phyloP scores from a whole-genome alignment of 805 yeast genomes.

The Alloascoidea hylecoeti region DNA sequence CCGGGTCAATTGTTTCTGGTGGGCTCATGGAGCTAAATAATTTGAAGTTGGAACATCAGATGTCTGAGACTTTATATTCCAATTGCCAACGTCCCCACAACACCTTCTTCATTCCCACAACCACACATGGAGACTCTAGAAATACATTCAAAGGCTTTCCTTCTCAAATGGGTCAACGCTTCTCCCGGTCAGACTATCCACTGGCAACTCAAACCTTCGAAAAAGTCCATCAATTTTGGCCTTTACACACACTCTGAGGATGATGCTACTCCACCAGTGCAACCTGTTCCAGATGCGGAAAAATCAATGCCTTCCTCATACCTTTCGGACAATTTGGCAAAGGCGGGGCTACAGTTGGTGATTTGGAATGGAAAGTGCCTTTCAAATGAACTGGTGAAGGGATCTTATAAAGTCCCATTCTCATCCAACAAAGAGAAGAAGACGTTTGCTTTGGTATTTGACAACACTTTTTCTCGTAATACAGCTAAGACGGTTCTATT shows the following conservation, averaged over 20 bases:
- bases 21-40: neutral
- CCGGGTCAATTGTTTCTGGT: neutral
- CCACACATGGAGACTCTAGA: slow-evolving; percentile 76
- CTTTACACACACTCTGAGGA: slow-evolving; percentile 10
- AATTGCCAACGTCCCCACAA: neutral
- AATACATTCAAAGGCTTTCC: slow-evolving; percentile 76
- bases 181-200: slow-evolving; percentile 50
- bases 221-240: slow-evolving; percentile 35
- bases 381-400: slow-evolving; percentile 50
- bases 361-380: slow-evolving; percentile 40
- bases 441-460: slow-evolving; percentile 78
- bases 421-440: slow-evolving; percentile 36
- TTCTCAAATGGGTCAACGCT: slow-evolving; percentile 83
- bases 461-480: slow-evolving; percentile 80
- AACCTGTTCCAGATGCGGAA: neutral
- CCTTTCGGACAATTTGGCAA: slow-evolving; percentile 34
- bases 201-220: slow-evolving; percentile 76
- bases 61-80: neutral
- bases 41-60: neutral
- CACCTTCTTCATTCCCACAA: neutral
- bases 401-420: slow-evolving; percentile 39
- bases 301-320: slow-evolving; percentile 6
- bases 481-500: slow-evolving; percentile 72
- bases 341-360: slow-evolving; percentile 34
- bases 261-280: slow-evolving; percentile 8